Percentiles rank a stretch among this genome's conserved stretches.
These are phyloP conservation scores for Tylopilus plumbeoviolaceoides DNA, from an alignment of 768 basidiomycete genomes.

Conservation along the genomic window DNA sequence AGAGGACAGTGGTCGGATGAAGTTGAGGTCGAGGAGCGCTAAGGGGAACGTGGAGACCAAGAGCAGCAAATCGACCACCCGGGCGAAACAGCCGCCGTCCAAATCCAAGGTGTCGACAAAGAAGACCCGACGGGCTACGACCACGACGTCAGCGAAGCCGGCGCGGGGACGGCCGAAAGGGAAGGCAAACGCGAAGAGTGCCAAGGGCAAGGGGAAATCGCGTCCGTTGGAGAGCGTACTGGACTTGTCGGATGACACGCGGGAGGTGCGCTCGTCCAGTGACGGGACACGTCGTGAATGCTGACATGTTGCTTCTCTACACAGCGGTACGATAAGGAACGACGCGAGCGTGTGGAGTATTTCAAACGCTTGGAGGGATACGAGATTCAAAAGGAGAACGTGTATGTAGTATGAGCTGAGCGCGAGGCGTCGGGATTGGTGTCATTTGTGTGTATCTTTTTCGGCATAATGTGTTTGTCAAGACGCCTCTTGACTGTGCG, in stretches of 20 bases:
- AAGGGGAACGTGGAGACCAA: constrained; percentile 7
- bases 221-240: constrained; percentile 22
- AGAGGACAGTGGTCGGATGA: constrained; percentile 16
- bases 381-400: constrained; percentile 53
- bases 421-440: not conserved
- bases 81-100: constrained; percentile 12
- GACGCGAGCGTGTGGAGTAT: constrained; percentile 50
- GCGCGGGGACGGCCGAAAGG: constrained; percentile 22
- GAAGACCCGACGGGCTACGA: constrained; percentile 5
- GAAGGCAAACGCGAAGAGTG: constrained; percentile 8
- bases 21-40: constrained; percentile 14
- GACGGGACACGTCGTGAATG: not conserved
- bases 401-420: constrained; percentile 48
- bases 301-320: not conserved
- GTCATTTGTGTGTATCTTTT: constrained; percentile 16
- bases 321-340: constrained; percentile 42
- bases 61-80: not conserved
- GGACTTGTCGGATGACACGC: constrained; percentile 30
- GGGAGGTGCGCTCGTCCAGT: constrained; percentile 19
- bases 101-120: constrained; percentile 10
- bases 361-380: constrained; percentile 51
- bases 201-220: constrained; percentile 27
- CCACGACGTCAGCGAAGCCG: constrained; percentile 2
- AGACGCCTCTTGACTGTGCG: not conserved
- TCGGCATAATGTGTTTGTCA: constrained; percentile 1